phyloP scores from a whole-genome alignment of 768 basidiomycete species.

The Psilocybe tampanensis region DNA sequence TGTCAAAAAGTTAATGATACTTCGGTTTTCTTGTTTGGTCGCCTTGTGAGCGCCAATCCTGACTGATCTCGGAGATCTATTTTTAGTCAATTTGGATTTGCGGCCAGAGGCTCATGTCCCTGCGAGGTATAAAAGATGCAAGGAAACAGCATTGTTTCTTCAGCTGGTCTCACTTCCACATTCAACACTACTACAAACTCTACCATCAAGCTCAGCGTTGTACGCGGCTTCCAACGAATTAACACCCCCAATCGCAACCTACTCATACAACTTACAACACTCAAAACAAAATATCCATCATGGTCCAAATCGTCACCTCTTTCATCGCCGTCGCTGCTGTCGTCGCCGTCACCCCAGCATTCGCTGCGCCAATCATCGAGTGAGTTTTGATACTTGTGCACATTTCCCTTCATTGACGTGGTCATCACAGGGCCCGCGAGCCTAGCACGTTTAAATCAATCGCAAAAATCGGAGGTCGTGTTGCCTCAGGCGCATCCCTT shows the following conservation, averaged over 20 bases:
- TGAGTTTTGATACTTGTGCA: neutral
- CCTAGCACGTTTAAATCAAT: neutral
- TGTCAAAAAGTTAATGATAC: too few species aligned
- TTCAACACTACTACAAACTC: neutral
- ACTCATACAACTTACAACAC: too few species aligned
- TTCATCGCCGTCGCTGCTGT: constrained; percentile 6
- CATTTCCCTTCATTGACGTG: neutral
- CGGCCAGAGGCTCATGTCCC: neutral
- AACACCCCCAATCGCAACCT: neutral
- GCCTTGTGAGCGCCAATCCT: neutral
- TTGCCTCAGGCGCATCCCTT: constrained; percentile 5
- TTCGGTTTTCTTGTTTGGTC: neutral
- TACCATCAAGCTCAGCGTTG: constrained; percentile 12
- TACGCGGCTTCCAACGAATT: constrained; percentile 6
- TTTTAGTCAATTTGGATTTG: neutral
- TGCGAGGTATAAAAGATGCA: neutral
- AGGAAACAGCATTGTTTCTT: neutral
- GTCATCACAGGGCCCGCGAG: neutral
- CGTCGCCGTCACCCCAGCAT: neutral
- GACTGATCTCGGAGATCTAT: neutral
- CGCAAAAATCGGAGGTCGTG: neutral
- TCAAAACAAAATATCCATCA: constrained; percentile 3
- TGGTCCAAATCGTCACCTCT: constrained; percentile 12
- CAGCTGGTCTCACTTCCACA: constrained; percentile 14
- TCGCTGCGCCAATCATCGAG: constrained; percentile 3